phyloP scores from a whole-genome alignment of 2,329 filamentous ascomycete species.

The Zymoseptoria ardabiliae region DNA sequence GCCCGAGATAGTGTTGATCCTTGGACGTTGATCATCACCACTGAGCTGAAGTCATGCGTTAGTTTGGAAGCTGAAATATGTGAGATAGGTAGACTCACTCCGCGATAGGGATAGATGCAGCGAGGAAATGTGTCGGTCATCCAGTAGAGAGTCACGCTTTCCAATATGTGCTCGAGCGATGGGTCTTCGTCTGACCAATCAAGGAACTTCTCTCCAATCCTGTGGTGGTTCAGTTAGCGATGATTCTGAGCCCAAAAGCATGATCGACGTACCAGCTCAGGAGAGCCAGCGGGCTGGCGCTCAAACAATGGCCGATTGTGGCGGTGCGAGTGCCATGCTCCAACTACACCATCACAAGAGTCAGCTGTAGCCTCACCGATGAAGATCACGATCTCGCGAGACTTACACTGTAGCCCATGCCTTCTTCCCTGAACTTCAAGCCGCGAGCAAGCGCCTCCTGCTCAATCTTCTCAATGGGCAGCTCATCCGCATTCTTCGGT shows the following conservation, averaged over 20 bases:
- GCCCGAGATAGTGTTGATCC: slow-evolving; percentile 9
- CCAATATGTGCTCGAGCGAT: slow-evolving; percentile 38
- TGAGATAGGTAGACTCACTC: slow-evolving; percentile 15
- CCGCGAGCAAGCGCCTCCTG: slow-evolving; percentile 32
- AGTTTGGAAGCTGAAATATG: background rate
- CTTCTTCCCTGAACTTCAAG: slow-evolving; percentile 35
- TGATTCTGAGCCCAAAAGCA: background rate
- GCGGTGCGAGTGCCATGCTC: slow-evolving; percentile 49
- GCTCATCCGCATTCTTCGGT: slow-evolving; percentile 19
- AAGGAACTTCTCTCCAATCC: slow-evolving; percentile 49
- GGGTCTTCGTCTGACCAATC: slow-evolving; percentile 44
- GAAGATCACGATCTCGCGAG: background rate
- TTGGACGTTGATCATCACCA: slow-evolving; percentile 14
- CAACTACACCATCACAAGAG: slow-evolving; percentile 13
- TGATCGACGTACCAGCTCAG: slow-evolving; percentile 39
- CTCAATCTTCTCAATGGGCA: slow-evolving; percentile 30
- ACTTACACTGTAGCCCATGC: slow-evolving; percentile 38
- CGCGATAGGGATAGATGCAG: slow-evolving; percentile 44
- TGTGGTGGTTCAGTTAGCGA: background rate
- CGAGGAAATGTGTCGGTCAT: slow-evolving; percentile 44
- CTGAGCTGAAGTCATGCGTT: background rate
- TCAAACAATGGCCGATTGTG: slow-evolving; percentile 50
- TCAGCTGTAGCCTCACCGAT: background rate
- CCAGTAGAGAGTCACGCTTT: slow-evolving; percentile 48
- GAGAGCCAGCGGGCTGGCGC: slow-evolving; percentile 48